Percentiles rank a stretch among this genome's conserved stretches.
Evolutionary conservation across 2,329 filamentous ascomycete genomes (phyloP).

Genomic region (Fusarium setosum): DNA sequence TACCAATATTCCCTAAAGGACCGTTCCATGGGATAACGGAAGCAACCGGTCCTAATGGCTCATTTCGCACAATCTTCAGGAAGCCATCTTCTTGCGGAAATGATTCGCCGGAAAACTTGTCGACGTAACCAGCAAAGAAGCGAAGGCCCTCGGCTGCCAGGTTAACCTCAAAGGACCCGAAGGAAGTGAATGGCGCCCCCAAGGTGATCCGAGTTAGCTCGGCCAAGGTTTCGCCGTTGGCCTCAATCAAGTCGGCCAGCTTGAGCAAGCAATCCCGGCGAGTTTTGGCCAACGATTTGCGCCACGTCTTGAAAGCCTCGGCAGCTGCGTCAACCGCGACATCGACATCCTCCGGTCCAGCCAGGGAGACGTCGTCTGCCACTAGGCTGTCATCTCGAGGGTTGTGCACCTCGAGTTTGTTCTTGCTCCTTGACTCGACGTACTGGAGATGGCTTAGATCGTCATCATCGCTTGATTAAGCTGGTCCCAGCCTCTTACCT

Average conservation of each 20-base stretch:
- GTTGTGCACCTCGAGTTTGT: slow-evolving; percentile 50
- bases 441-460: background rate
- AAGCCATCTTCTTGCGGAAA: slow-evolving; percentile 39
- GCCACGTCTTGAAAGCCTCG: slow-evolving; percentile 58
- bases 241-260: slow-evolving; percentile 57
- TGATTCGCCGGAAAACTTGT: slow-evolving; percentile 39
- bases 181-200: slow-evolving; percentile 56
- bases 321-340: slow-evolving; percentile 57
- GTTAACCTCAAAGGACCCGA: slow-evolving; percentile 57
- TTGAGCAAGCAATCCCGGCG: slow-evolving; percentile 55
- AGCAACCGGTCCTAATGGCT: slow-evolving; percentile 42
- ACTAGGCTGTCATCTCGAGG: slow-evolving; percentile 62
- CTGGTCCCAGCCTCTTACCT: slow-evolving; percentile 34
- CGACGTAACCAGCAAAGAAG: slow-evolving; percentile 41
- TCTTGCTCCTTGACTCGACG: background rate
- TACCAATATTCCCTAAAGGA: slow-evolving; percentile 49
- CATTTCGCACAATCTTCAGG: slow-evolving; percentile 28
- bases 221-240: slow-evolving; percentile 47
- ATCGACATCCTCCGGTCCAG: slow-evolving; percentile 59
- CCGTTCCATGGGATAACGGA: slow-evolving; percentile 55
- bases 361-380: slow-evolving; percentile 58
- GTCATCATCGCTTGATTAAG: background rate
- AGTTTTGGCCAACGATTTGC: slow-evolving; percentile 47
- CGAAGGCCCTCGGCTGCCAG: slow-evolving; percentile 50
- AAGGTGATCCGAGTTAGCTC: slow-evolving; percentile 58